phyloP scores from a whole-genome alignment of 2,329 filamentous ascomycete species.

The Fusarium torulosum region DNA sequence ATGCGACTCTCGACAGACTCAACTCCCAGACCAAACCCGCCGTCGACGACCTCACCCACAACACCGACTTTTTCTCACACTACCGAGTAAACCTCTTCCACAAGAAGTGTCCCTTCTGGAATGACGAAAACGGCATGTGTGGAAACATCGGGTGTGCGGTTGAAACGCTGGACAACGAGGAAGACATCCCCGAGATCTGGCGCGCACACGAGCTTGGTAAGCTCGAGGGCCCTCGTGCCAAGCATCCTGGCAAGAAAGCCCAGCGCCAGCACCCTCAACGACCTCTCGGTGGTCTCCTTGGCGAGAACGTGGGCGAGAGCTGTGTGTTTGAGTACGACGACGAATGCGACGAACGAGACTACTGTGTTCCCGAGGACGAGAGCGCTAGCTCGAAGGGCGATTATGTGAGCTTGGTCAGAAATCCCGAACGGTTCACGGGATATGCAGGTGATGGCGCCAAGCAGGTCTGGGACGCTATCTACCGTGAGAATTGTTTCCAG shows the following conservation, averaged over 20 bases:
- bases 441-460: conserved; percentile 87
- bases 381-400: conserved; percentile 88
- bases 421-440: conserved; percentile 95
- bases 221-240: conserved; percentile 89
- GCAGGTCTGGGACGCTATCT: conserved; percentile 97
- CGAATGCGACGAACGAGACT: conserved; percentile 96
- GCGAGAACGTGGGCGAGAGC: conserved; percentile 90
- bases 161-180: conserved; percentile 93
- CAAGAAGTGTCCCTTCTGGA: conserved; percentile 96
- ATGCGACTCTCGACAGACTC: conserved; percentile 86
- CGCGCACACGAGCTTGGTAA: conserved; percentile 92
- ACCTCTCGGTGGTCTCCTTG: conserved; percentile 85
- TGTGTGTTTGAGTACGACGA: conserved; percentile 98
- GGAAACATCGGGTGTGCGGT: conserved; percentile 97
- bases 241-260: conserved; percentile 82
- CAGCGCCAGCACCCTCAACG: conserved; percentile 77
- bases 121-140: conserved; percentile 92
- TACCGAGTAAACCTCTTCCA: conserved; percentile 96
- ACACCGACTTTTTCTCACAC: conserved; percentile 98
- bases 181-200: conserved; percentile 93
- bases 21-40: conserved; percentile 82
- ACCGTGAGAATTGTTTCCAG: conserved; percentile 96
- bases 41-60: conserved; percentile 82
- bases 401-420: conserved; percentile 93
- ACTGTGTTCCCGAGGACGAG: conserved; percentile 96